Evolutionary conservation across 1,139 yeast species (phyloP), one percentile per base, ranked within the genome.

Genomic region (Debaryomycetaceae sp.): DNA sequence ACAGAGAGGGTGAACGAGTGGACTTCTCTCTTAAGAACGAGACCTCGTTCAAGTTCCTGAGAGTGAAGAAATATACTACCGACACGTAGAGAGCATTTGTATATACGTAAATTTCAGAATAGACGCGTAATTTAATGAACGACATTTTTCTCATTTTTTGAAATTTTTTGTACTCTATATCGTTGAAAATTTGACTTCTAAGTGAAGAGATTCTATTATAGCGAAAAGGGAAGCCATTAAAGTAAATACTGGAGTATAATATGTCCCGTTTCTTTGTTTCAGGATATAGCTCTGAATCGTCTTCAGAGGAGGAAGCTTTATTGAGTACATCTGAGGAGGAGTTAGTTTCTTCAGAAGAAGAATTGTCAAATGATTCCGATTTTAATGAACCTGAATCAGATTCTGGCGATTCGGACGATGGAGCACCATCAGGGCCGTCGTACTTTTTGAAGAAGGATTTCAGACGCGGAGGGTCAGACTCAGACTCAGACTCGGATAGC

Each of bases 241-340:
- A 38, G 15, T 18, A 19, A 30, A 30, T 6, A 35, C 8, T 14
- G 37, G 40, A 46, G 37, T 38, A 37, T 18, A 44, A 22, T 30
- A 84, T 84, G 91, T 83, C 92, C 48, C 78, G 88, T 63, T 84
- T 84, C 76, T 84, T 85, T 70, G 83, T 80, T 45, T 70, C 83
- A 44, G 82, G 78, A 50, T 75, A 78, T 56, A 72, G 70, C 48
- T 82, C 73, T 55, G 81, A 80, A 53, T 75, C 85, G 41, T 83
- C 94, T 35, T 80, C 88, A 32, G 82, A 81, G 49, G 95, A 85
- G 52, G 95, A 85, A 56, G 88, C 81, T 52, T 70, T 83, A 55
- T 73, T 83, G 57, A 77, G 83, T 49, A 74, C 87, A 38, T 79
- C 87, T 38, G 85, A 79, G 53, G 91, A 84, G 52, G 88, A 79